phyloP scores from a whole-genome alignment of 768 basidiomycete genomes.

The Amanita inopinata region DNA sequence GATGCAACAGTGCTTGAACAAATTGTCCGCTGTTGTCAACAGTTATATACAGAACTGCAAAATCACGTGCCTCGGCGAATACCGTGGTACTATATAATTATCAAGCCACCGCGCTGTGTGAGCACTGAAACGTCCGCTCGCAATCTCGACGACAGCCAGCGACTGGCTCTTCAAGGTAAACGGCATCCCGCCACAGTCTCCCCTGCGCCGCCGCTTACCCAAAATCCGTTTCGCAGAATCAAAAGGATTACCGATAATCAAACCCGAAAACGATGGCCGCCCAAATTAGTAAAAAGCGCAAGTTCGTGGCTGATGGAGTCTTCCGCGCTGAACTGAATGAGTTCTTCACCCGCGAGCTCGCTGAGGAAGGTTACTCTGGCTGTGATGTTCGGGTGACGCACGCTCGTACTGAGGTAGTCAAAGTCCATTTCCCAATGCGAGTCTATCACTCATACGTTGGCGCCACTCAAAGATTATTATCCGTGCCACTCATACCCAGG shows the following conservation, averaged over 20 bases:
- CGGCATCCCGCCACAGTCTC: not conserved
- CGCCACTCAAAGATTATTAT: conserved; percentile 75
- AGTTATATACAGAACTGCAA: no score
- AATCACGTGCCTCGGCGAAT: conserved; percentile 15
- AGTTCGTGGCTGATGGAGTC: conserved; percentile 97
- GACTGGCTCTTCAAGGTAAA: not conserved
- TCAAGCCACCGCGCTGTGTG: conserved; percentile 16
- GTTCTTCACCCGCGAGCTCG: conserved; percentile 96
- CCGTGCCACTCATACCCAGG: conserved; percentile 98
- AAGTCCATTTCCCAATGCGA: not conserved
- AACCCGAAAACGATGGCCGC: conserved; percentile 51
- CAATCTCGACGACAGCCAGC: not conserved
- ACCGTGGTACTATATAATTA: conserved; percentile 19
- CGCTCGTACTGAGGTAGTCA: conserved; percentile 85
- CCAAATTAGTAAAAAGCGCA: conserved; percentile 96
- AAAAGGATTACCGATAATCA: not conserved
- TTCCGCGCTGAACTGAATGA: conserved; percentile 99
- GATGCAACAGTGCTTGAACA: not conserved
- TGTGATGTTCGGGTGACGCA: conserved; percentile 99
- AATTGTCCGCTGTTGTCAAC: no score
- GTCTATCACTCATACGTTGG: not conserved
- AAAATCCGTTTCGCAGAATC: not conserved
- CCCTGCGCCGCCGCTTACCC: not conserved
- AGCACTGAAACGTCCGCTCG: not conserved
- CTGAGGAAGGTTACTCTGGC: conserved; percentile 99